phyloP scores from a whole-genome alignment of 179 eudicot genomes.

The Nepenthes alata region DNA sequence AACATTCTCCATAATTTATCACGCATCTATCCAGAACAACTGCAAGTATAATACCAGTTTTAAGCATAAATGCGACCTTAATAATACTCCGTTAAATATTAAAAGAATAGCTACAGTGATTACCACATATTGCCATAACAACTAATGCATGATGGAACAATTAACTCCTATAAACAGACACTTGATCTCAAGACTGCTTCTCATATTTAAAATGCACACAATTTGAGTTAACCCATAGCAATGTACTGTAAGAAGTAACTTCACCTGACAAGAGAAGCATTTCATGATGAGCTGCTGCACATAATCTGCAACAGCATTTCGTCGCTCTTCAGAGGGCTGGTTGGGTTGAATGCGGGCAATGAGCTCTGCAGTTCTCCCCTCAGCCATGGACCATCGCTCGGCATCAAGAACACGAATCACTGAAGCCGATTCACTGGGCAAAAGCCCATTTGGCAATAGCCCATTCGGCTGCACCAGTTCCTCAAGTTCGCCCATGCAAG shows the following conservation, averaged over 20 bases:
- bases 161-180: no score
- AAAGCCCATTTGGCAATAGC: constrained; percentile 54
- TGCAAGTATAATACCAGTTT: neutral
- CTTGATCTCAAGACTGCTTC: no score
- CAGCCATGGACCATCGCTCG: constrained; percentile 65
- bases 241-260: neutral
- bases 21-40: neutral
- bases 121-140: neutral
- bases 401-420: constrained; percentile 35
- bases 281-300: constrained; percentile 63
- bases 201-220: no score
- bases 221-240: neutral
- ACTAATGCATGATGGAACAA: no score
- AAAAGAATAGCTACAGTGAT: neutral
- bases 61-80: no score
- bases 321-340: constrained; percentile 49
- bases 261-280: constrained; percentile 84
- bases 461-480: constrained; percentile 42
- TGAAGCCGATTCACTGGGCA: constrained; percentile 40
- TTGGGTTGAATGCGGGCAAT: constrained; percentile 80
- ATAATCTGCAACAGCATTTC: constrained; percentile 75
- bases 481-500: constrained; percentile 51
- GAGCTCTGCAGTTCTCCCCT: constrained; percentile 74
- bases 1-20: no score
- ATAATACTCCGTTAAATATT: no score